phyloP scores from a whole-genome alignment of 148 eudicot genomes.

The Rheum nobile region DNA sequence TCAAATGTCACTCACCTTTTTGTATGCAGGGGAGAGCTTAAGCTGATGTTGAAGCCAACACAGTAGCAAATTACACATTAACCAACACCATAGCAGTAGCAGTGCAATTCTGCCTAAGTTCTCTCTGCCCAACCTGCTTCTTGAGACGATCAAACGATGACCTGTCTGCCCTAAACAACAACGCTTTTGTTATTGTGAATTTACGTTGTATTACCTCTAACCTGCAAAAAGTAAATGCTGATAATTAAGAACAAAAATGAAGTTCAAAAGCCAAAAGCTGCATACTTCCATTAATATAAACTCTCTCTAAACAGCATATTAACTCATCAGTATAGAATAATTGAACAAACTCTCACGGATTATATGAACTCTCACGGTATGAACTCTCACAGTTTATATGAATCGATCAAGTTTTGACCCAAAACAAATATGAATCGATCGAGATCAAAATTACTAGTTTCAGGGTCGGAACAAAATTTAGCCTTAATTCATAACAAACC shows the following conservation, averaged over 20 bases:
- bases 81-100: not conserved
- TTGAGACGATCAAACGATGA: conserved; percentile 62
- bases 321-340: too few species aligned
- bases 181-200: conserved; percentile 59
- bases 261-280: not conserved
- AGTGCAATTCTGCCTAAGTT: not conserved
- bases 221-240: conserved; percentile 19
- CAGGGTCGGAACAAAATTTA: too few species aligned
- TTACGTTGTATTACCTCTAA: conserved; percentile 49
- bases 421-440: too few species aligned
- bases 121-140: conserved; percentile 39
- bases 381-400: too few species aligned
- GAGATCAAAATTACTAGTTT: too few species aligned
- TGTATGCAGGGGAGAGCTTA: conserved; percentile 66
- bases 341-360: too few species aligned
- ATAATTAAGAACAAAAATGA: not conserved
- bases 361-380: too few species aligned
- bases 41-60: conserved; percentile 68
- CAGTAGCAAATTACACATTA: not conserved
- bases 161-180: conserved; percentile 58
- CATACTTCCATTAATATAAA: not conserved
- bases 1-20: conserved; percentile 57
- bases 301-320: too few species aligned
- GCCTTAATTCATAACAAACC: too few species aligned
- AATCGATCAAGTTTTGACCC: too few species aligned